These are phyloP conservation scores for Cryphonectria naterciae DNA, from an alignment of 2,329 filamentous ascomycete genomes.

Conservation along the genomic window DNA sequence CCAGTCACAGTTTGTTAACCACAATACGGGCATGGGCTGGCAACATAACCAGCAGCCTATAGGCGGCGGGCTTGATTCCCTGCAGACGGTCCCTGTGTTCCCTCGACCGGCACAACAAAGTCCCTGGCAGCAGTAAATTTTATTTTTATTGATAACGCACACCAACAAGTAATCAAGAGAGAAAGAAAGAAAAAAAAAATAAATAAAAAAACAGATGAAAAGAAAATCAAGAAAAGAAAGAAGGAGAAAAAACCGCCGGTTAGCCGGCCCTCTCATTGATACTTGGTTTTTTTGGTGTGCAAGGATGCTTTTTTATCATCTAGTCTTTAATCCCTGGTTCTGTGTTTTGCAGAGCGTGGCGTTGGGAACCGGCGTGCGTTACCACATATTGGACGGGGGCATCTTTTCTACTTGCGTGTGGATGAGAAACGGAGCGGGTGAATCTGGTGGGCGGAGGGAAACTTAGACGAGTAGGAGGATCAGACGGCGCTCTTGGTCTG, in stretches of 20 bases:
- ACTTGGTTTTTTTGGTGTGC: constrained; percentile 3
- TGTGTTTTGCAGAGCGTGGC: constrained; percentile 37
- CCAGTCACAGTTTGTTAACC: constrained; percentile 87
- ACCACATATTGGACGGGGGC: not conserved
- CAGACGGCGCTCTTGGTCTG: not conserved
- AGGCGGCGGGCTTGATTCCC: constrained; percentile 77
- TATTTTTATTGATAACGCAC: constrained; percentile 18
- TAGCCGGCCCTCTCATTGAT: not conserved
- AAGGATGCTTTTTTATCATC: not conserved
- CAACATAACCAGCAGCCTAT: constrained; percentile 79
- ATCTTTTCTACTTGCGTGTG: not conserved
- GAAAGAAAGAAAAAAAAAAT: not conserved
- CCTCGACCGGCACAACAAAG: constrained; percentile 73
- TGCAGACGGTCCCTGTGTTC: constrained; percentile 83
- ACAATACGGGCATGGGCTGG: constrained; percentile 86
- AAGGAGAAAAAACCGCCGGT: not conserved
- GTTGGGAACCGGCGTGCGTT: constrained; percentile 21
- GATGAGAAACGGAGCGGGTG: not conserved
- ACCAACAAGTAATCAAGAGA: constrained; percentile 10
- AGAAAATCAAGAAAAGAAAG: not conserved
- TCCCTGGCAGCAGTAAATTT: constrained; percentile 60
- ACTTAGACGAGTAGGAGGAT: constrained; percentile 1
- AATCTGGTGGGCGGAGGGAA: constrained; percentile 2
- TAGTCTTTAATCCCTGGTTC: constrained; percentile 18
- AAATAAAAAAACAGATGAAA: not conserved